Base-by-base conservation (phyloP, 1,284 basidiomycete species). In the Fomitopsis palustris region DNA sequence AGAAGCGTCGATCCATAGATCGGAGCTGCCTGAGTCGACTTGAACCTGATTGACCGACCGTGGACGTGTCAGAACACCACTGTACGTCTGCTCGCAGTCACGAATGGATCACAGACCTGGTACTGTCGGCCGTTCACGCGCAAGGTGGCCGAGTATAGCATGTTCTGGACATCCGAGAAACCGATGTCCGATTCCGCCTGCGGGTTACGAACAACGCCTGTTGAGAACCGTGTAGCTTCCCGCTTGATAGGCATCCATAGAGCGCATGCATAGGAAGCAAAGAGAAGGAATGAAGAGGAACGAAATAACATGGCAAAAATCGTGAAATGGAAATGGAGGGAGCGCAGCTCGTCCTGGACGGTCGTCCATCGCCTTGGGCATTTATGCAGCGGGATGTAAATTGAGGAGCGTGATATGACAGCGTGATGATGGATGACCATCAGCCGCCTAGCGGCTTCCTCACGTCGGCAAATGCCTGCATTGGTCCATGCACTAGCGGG, bases 21-120 rank as follows among this genome's bases (percentile, higher is more conserved):
- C 55, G 4, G 55, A 56, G 29, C 55, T 56, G 14, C 55, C 55
- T 14, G 43, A 31, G 29, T 56, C 55, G 37, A 56, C 27, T 33
- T 56, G 55, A 31, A 56, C 55, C 55, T 56, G 25, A 14, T 7
- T 1, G 53, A 10, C 5, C 19, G 5, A 27, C 4, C 17, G 21
- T 5, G 4, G 5, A 41, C 19, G 23, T 14, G 1, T 45, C 42
- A 45, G 16, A 25, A 25, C 8, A 19, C 10, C 7, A 45, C 23
- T 23, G 6, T 6, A 8, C 23, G 9, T 45, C 7, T 16, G 21
- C 25, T 7, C 4, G 25, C 27, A 9, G 9, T 23, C 25, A 47
- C 45, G 17, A 17, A 47, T n/a, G n/a, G n/a, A n/a, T n/a, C n/a
- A n/a, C n/a, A n/a, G n/a, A n/a, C 45, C 45, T 47, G 45, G 45